Percentiles rank a stretch among this genome's conserved stretches.
Conservation (phyloP, 441 rosid species). For the Pelargonium fulgidum region DNA sequence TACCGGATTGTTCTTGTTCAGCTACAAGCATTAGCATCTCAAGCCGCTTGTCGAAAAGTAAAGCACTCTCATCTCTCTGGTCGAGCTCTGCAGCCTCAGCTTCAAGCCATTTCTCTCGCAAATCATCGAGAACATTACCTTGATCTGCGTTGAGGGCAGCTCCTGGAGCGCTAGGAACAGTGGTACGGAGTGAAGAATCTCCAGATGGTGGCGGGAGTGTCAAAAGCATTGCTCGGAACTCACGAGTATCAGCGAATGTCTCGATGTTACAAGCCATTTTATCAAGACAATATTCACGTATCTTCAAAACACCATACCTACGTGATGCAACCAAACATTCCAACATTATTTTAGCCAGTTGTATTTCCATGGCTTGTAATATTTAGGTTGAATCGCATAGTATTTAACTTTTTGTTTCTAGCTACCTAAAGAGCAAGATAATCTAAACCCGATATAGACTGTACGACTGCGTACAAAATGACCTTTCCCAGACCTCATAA, state of each 20-base stretch:
- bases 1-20: conserved; percentile 46
- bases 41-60: conserved; percentile 82
- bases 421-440: background rate
- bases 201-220: conserved; percentile 93
- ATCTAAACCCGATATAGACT: too few relatives aligned
- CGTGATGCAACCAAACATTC: conserved; percentile 16
- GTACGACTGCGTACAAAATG: too few relatives aligned
- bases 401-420: background rate
- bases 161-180: conserved; percentile 90
- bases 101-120: conserved; percentile 97
- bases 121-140: conserved; percentile 81
- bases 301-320: conserved; percentile 89
- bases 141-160: conserved; percentile 59
- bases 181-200: conserved; percentile 80
- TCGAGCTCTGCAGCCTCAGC: conserved; percentile 93
- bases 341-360: background rate
- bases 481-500: too few relatives aligned
- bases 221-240: conserved; percentile 84
- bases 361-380: background rate
- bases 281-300: conserved; percentile 82
- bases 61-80: conserved; percentile 90
- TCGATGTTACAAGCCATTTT: conserved; percentile 76
- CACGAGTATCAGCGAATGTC: conserved; percentile 68
- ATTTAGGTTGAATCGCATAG: background rate
- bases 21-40: conserved; percentile 81